These are phyloP conservation scores for Neurospora pannonica DNA, from an alignment of 495 filamentous ascomycete species.

Conservation along the genomic window DNA sequence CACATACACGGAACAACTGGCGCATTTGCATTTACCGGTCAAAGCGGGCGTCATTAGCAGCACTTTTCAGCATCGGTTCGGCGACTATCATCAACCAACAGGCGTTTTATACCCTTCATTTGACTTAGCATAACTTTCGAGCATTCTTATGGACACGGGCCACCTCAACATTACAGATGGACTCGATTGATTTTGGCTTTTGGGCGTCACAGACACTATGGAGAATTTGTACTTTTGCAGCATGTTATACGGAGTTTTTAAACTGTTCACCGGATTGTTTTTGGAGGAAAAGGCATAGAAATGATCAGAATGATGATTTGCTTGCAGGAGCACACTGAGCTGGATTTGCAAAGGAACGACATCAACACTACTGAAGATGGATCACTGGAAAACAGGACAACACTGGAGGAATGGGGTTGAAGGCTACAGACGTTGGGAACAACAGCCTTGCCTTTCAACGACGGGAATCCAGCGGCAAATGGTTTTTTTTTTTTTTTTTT, in stretches of 20 bases:
- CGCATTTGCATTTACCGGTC: background rate
- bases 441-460: background rate
- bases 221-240: background rate
- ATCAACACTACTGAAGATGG: background rate
- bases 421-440: background rate
- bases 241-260: background rate
- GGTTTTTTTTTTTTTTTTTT: too few relatives aligned
- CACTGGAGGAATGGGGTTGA: background rate
- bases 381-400: background rate
- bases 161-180: background rate
- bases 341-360: background rate
- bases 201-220: background rate
- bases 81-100: background rate
- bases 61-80: background rate
- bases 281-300: background rate
- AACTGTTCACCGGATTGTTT: background rate
- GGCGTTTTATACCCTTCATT: constrained; percentile 3
- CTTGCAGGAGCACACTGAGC: background rate
- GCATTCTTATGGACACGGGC: background rate
- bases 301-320: background rate
- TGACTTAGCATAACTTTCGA: background rate
- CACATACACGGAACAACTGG: background rate
- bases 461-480: background rate
- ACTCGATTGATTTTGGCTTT: background rate
- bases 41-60: background rate